phyloP scores from a whole-genome alignment of 192 early-diverging fungal genomes.

The Coemansia sp. region DNA sequence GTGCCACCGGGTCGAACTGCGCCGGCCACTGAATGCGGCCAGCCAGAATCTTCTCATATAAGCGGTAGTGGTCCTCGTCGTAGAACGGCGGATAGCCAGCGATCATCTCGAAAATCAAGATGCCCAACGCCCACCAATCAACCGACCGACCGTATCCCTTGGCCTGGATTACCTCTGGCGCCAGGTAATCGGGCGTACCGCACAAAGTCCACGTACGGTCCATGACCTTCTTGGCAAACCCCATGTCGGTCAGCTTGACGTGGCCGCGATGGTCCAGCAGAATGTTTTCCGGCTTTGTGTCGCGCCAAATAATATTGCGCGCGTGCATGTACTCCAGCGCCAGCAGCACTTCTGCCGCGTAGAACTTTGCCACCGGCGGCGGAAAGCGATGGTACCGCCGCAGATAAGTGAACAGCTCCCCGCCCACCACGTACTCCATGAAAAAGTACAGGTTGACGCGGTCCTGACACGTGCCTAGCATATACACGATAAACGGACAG shows the following conservation, averaged over 20 bases:
- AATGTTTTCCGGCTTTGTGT: slow-evolving; percentile 89
- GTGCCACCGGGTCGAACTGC: slow-evolving; percentile 78
- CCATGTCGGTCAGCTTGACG: slow-evolving; percentile 88
- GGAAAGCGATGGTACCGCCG: slow-evolving; percentile 82
- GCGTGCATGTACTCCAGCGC: slow-evolving; percentile 88
- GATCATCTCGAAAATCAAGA: slow-evolving; percentile 94
- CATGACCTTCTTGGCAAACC: slow-evolving; percentile 80
- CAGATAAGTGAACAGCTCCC: slow-evolving; percentile 83
- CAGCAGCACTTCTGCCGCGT: slow-evolving; percentile 84
- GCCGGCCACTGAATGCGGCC: slow-evolving; percentile 85
- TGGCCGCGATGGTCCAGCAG: slow-evolving; percentile 74
- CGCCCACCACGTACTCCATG: slow-evolving; percentile 94
- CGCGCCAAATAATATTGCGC: slow-evolving; percentile 88
- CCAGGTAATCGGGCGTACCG: slow-evolving; percentile 80
- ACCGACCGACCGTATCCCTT: slow-evolving; percentile 90
- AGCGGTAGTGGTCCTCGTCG: slow-evolving; percentile 89
- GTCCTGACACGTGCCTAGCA: slow-evolving; percentile 96
- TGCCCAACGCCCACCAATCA: slow-evolving; percentile 95
- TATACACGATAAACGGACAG: slow-evolving; percentile 89
- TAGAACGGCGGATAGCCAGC: slow-evolving; percentile 95
- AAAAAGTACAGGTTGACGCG: slow-evolving; percentile 89
- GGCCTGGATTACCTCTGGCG: slow-evolving; percentile 85
- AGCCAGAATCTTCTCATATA: slow-evolving; percentile 92
- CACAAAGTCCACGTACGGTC: slow-evolving; percentile 82
- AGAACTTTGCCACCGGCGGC: slow-evolving; percentile 85